Evolutionary conservation across 2,329 filamentous ascomycete genomes (phyloP), one percentile per base, ranked within the genome.

Genomic region (Fusarium scirpi): DNA sequence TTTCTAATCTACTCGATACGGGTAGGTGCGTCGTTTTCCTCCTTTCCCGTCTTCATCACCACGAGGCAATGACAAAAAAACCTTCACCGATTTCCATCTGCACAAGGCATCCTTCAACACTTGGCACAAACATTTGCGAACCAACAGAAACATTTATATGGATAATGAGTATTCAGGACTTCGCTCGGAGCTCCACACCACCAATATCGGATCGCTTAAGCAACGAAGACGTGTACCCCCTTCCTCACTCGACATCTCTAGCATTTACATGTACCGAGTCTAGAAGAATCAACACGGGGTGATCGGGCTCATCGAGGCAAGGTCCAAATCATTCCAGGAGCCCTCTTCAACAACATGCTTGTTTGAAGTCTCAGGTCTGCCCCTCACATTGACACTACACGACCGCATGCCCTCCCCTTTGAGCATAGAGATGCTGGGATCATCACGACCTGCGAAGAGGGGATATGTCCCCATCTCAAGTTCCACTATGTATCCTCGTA

Each of bases 241-340:
- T 34, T n/a, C 20, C 20, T 29, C 41, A 32, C 38, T 13, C 38
- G 30, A 44, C 10, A 54, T 16, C 29, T 44, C 48, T 16, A 49
- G 40, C 24, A 38, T 24, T 45, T 44, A 41, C 47, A 52, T 45
- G 32, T 38, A n/a, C 43, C 32, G 57, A 66, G 48, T 47, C 48
- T 43, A 41, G 32, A 66, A 38, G 48, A 46, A n/a, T 38, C 25
- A 54, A 53, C 20, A 40, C 43, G 15, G 51, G 47, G 54, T 15
- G 30, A n/a, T n/a, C 30, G 52, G 25, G 57, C 44, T 12, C 22
- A 52, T 52, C 48, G 32, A 27, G 48, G 52, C 22, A 52, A 40
- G 55, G 24, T 34, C 46, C 56, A 58, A 58, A 24, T 49, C 69
- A 70, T 65, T 64, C 56, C 59, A 67, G 16, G 56, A 40, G 46